phyloP scores from a whole-genome alignment of 768 basidiomycete species.

The Xerocomellus amylosporus region DNA sequence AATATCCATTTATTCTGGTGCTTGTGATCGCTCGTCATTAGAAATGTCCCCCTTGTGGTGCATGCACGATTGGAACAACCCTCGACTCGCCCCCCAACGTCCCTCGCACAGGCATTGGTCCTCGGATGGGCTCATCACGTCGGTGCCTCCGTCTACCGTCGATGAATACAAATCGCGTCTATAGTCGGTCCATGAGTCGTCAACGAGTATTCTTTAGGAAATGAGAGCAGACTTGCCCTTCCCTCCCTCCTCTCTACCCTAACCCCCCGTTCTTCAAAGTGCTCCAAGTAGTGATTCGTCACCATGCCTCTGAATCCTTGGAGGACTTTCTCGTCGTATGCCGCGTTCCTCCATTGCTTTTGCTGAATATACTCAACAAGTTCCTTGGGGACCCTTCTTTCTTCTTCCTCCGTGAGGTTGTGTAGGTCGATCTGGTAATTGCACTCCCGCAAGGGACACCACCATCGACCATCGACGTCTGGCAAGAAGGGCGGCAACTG shows the following conservation, averaged over 20 bases:
- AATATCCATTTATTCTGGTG: neutral
- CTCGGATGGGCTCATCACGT: constrained; percentile 9
- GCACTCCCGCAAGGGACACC: constrained; percentile 47
- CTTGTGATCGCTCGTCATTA: neutral
- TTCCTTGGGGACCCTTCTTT: constrained; percentile 21
- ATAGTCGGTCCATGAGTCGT: neutral
- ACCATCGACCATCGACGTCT: constrained; percentile 48
- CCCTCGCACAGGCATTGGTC: constrained; percentile 25
- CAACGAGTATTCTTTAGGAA: neutral
- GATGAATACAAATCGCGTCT: constrained; percentile 16
- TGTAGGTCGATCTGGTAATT: constrained; percentile 46
- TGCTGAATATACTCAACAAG: constrained; percentile 24
- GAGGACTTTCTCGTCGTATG: constrained; percentile 28
- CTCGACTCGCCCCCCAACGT: constrained; percentile 24
- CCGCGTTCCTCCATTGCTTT: constrained; percentile 38
- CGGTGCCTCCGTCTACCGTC: constrained; percentile 2
- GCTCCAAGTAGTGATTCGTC: constrained; percentile 25
- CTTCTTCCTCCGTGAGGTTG: constrained; percentile 36
- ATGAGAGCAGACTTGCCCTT: constrained; percentile 12
- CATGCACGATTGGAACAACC: constrained; percentile 25
- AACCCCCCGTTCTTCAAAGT: constrained; percentile 23
- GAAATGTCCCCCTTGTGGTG: constrained; percentile 3
- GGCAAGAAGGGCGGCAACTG: constrained; percentile 39
- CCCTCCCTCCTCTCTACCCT: constrained; percentile 13
- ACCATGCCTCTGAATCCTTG: constrained; percentile 27